Evolutionary conservation across 2,329 filamentous ascomycete species (phyloP).

Genomic region (Coleophoma crateriformis): DNA sequence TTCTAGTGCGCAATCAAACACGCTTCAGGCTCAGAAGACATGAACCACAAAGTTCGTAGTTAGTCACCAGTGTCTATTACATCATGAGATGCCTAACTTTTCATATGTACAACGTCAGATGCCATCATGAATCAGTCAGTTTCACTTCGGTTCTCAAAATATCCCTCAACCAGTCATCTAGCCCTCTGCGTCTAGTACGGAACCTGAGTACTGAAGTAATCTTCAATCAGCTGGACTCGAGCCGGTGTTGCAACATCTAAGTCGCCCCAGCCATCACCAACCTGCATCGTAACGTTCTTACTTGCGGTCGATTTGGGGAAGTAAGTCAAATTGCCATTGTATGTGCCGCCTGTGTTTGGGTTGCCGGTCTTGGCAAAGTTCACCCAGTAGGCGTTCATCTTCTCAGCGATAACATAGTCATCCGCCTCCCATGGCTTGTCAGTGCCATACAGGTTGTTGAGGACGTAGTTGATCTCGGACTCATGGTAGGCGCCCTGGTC

Average conservation of each 20-base stretch:
- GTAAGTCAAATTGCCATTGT: slow-evolving; percentile 8
- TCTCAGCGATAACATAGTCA: slow-evolving; percentile 22
- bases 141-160: too few species aligned
- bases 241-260: background rate
- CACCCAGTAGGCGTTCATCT: slow-evolving; percentile 63
- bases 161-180: too few species aligned
- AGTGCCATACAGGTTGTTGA: slow-evolving; percentile 23
- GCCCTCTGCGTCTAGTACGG: too few species aligned
- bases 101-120: too few species aligned
- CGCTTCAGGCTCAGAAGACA: too few species aligned
- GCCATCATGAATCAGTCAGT: too few species aligned
- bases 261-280: slow-evolving; percentile 9
- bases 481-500: slow-evolving; percentile 23
- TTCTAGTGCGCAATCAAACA: too few species aligned
- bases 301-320: slow-evolving; percentile 4
- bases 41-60: too few species aligned
- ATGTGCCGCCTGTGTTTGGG: slow-evolving; percentile 44
- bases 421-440: slow-evolving; percentile 18
- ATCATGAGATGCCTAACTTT: too few species aligned
- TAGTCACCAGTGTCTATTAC: too few species aligned
- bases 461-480: slow-evolving; percentile 25
- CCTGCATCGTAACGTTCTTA: slow-evolving; percentile 4
- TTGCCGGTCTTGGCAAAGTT: slow-evolving; percentile 63
- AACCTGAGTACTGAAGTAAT: too few species aligned
- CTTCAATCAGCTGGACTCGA: too few species aligned